A percentile compares a stretch with the other conserved stretches of the same genome.
These are phyloP conservation scores for Lipomyces yamadae DNA, from an alignment of 805 yeast genomes.

Conservation along the genomic window DNA sequence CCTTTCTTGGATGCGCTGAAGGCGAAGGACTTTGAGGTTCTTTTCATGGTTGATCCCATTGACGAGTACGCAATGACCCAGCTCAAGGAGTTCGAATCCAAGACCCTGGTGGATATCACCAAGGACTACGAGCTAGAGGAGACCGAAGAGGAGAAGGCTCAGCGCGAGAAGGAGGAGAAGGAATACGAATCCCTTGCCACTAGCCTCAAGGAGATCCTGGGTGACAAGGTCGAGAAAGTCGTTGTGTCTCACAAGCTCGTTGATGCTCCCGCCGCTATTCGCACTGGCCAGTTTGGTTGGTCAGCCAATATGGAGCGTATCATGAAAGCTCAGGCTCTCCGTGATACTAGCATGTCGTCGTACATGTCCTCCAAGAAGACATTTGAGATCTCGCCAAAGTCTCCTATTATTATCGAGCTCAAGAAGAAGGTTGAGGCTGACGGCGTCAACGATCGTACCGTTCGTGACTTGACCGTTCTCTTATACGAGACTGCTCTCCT, in stretches of 20 bases:
- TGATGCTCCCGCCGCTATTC: conserved; percentile 99
- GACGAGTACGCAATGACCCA: conserved; percentile 99
- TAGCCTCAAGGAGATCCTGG: conserved; percentile 95
- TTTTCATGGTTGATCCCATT: conserved; percentile 98
- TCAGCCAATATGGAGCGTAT: conserved; percentile 99
- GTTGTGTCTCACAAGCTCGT: conserved; percentile 96
- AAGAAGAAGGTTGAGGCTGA: conserved; percentile 95
- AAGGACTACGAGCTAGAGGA: conserved; percentile 97
- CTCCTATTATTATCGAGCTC: conserved; percentile 93
- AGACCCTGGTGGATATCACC: conserved; percentile 97
- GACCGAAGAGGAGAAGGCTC: conserved; percentile 95
- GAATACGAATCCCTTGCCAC: conserved; percentile 92
- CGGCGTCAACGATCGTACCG: conserved; percentile 98
- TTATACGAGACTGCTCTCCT: conserved; percentile 97
- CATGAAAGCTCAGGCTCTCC: conserved; percentile 99
- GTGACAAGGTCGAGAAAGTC: conserved; percentile 99
- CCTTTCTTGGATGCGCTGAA: conserved; percentile 99
- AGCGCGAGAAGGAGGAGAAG: conserved; percentile 90
- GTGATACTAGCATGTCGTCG: conserved; percentile 98
- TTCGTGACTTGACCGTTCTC: conserved; percentile 94
- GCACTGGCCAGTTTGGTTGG: conserved; percentile 99
- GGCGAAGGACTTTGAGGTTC: conserved; percentile 97
- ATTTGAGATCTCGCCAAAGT: conserved; percentile 96
- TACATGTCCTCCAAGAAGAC: conserved; percentile 99
- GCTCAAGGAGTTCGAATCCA: conserved; percentile 98